Evolutionary conservation across 2,329 filamentous ascomycete genomes (phyloP).

Genomic region (Xylaria sp.): DNA sequence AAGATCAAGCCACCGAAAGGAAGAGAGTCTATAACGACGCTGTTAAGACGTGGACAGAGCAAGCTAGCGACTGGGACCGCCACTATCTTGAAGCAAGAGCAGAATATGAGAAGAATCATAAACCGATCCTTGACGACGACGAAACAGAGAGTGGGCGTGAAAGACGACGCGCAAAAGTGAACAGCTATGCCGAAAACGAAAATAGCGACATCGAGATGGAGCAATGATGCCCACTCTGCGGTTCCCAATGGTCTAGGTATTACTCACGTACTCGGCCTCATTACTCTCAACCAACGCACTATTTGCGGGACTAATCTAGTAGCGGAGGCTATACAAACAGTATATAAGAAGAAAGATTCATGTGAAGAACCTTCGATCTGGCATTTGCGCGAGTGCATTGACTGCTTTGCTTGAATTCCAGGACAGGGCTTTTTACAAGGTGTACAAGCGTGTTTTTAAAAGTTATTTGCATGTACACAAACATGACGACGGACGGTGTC

Average conservation of each 20-base stretch:
- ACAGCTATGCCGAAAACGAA: constrained; percentile 48
- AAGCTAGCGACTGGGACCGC: constrained; percentile 74
- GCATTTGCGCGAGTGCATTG: constrained; percentile 17
- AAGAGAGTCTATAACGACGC: constrained; percentile 68
- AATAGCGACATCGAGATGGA: constrained; percentile 43
- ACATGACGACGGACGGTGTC: not conserved
- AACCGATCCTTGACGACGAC: constrained; percentile 44
- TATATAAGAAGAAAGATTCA: not conserved
- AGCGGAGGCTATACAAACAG: not conserved
- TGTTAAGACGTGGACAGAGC: constrained; percentile 63
- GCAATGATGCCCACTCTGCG: constrained; percentile 8
- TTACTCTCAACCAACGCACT: not conserved
- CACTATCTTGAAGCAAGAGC: constrained; percentile 62
- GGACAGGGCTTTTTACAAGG: not conserved
- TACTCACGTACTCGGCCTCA: not conserved
- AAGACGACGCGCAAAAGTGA: constrained; percentile 42
- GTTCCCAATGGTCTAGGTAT: not conserved
- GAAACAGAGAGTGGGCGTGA: constrained; percentile 37
- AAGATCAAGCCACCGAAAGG: constrained; percentile 73
- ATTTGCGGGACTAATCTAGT: not conserved
- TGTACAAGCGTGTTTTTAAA: constrained; percentile 1
- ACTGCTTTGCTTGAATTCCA: constrained; percentile 1
- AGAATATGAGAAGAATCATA: constrained; percentile 60
- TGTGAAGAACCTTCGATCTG: not conserved
- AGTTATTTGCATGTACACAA: constrained; percentile 13